phyloP scores from a whole-genome alignment of 176 grass and related monocot genomes.

The Avena atlantica region DNA sequence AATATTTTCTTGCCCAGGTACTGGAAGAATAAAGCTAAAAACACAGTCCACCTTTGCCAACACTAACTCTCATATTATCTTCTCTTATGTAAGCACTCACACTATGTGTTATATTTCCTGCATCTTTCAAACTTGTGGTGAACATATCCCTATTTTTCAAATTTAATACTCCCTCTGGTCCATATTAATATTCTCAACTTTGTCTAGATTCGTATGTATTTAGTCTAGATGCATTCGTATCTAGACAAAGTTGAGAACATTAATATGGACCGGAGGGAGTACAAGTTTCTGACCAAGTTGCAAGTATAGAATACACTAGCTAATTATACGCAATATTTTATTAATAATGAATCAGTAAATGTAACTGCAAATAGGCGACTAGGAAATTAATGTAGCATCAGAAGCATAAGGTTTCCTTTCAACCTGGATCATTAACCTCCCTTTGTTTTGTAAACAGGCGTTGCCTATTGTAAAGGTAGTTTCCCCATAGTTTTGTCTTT shows the following conservation, averaged over 20 bases:
- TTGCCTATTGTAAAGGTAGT: background rate
- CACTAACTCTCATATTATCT: background rate
- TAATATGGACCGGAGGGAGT: no score
- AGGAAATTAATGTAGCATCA: background rate
- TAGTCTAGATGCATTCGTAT: no score
- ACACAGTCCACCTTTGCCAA: background rate
- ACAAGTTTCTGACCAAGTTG: background rate
- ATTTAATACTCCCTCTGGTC: background rate
- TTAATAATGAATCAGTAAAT: slow-evolving; percentile 8
- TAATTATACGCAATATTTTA: background rate
- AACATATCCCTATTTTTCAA: background rate
- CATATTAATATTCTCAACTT: no score
- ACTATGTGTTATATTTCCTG: slow-evolving; percentile 14
- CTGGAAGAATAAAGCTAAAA: slow-evolving; percentile 15
- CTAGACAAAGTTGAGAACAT: no score
- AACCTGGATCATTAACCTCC: background rate
- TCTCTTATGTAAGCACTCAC: slow-evolving; percentile 16
- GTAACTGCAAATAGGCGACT: background rate
- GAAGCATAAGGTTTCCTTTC: background rate
- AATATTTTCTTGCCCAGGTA: background rate
- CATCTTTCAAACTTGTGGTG: background rate
- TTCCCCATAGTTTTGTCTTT: background rate
- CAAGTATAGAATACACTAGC: slow-evolving; percentile 19
- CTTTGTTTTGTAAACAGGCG: background rate
- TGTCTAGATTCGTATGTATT: no score